Conservation (phyloP, 495 filamentous ascomycete genomes). For the Neurospora discreta region DNA sequence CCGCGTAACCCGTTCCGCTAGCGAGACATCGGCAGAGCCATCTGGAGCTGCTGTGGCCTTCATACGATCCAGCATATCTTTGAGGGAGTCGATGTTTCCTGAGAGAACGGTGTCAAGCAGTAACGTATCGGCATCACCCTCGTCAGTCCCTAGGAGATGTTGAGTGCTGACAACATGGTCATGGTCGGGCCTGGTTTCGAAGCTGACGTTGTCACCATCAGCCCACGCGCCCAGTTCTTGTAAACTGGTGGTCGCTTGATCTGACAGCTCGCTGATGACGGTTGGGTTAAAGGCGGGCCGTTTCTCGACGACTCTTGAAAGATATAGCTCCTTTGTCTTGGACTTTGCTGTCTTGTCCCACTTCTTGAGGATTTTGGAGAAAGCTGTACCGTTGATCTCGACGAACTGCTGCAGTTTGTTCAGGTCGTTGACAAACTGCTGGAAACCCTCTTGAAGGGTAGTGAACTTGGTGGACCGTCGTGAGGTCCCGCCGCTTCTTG, state of each 20-base stretch:
- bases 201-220: constrained; percentile 82
- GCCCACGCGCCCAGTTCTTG: constrained; percentile 93
- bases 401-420: constrained; percentile 98
- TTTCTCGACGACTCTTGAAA: constrained; percentile 90
- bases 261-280: constrained; percentile 90
- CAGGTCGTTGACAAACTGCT: constrained; percentile 89
- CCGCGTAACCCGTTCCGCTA: constrained; percentile 66
- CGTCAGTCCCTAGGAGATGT: constrained; percentile 55
- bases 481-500: constrained; percentile 58
- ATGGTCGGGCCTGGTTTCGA: constrained; percentile 44
- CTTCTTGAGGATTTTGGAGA: constrained; percentile 98
- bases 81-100: constrained; percentile 51
- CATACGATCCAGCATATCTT: constrained; percentile 41
- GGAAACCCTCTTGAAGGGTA: constrained; percentile 88
- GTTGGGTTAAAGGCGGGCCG: constrained; percentile 96
- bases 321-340: constrained; percentile 92
- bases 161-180: constrained; percentile 56
- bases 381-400: constrained; percentile 91
- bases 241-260: constrained; percentile 86
- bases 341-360: constrained; percentile 99
- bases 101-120: constrained; percentile 76
- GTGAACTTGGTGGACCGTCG: constrained; percentile 86
- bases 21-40: constrained; percentile 26
- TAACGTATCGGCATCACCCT: constrained; percentile 77
- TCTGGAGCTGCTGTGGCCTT: constrained; percentile 28